A percentile compares a stretch with the other conserved stretches of the same genome.
These are phyloP conservation scores for Spathaspora arborariae DNA, from an alignment of 805 yeast genomes.

Conservation along the genomic window DNA sequence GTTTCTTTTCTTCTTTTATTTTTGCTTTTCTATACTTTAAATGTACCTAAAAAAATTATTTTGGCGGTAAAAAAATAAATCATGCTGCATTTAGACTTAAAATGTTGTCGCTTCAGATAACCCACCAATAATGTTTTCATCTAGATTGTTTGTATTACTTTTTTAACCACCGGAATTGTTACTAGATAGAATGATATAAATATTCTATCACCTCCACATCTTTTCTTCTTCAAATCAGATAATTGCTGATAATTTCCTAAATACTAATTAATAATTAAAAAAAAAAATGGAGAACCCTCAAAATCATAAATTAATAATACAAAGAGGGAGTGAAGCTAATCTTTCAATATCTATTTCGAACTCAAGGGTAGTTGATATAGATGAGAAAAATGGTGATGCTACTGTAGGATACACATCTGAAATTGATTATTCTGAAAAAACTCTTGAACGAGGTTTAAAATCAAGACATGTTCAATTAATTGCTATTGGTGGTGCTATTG, in stretches of 20 bases:
- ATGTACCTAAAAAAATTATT: no score
- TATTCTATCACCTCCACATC: no score
- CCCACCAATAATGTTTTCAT: no score
- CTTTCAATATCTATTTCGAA: slow-evolving; percentile 25
- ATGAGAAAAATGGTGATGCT: slow-evolving; percentile 17
- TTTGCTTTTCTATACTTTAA: no score
- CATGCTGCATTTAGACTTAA: not conserved
- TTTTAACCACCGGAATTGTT: no score
- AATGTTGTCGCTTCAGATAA: no score
- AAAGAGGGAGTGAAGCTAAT: slow-evolving; percentile 21
- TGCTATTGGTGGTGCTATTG: slow-evolving; percentile 83
- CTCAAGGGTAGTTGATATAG: slow-evolving; percentile 21
- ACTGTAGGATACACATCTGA: slow-evolving; percentile 13
- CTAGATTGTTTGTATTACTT: no score
- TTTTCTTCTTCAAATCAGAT: no score
- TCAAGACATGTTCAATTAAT: slow-evolving; percentile 63
- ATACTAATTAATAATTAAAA: no score
- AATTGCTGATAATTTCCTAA: not conserved
- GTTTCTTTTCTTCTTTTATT: no score
- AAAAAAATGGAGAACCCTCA: no score
- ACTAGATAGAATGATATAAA: no score
- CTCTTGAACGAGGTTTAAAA: slow-evolving; percentile 37
- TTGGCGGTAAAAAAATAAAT: not conserved
- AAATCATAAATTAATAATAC: slow-evolving; percentile 12
- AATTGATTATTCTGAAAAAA: slow-evolving; percentile 16